Base-by-base conservation (phyloP, 257 asterid genomes). In the Apocynum venetum region DNA sequence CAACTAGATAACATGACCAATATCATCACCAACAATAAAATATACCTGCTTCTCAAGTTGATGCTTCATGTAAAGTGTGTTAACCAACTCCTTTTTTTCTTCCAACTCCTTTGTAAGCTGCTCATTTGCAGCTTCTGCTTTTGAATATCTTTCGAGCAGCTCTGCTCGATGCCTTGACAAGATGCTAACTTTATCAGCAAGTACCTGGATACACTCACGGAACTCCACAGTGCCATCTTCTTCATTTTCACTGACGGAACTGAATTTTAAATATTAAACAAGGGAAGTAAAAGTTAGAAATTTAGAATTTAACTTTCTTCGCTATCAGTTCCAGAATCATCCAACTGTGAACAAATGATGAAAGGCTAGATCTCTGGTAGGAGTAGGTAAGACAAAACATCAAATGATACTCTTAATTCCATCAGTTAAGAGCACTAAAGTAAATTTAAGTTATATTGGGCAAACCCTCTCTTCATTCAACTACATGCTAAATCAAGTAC, bases 31-130 rank as follows among this genome's bases (percentile, higher is more conserved):
- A 38, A 70, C 44, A 48, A 15, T 63, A 9, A 49, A 17, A 20
- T 4, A 38, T 80, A 90, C 99, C 99, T 96, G 99, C 85, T 96
- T 96, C 86, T 96, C 98, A 43, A 79, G 93, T 82, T 91, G 97
- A 88, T 89, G 95, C 87, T 93, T 93, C 53, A 82, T 64, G 80
- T 96, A 96, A 66, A 96, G 96, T 2, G 94, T 84, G 86, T 81
- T 90, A 56, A 90, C 87, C 86, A 89, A 75, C 81, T 91, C 97
- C 83, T 89, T 90, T 86, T 96, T 93, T 80, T 96, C 98, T 71
- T 89, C 97, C 59, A 93, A 80, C 80, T 93, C 98, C 88, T 90
- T 90, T 10, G 74, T 73, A 14, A 91, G 92, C 85, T 85, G 87
- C 80, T 90, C 96, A 61, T 80, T 86, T 61, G 86, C 79, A 80